These are phyloP conservation scores for Scheffersomyces titani DNA, from an alignment of 1,139 yeast species.

Conservation along the genomic window DNA sequence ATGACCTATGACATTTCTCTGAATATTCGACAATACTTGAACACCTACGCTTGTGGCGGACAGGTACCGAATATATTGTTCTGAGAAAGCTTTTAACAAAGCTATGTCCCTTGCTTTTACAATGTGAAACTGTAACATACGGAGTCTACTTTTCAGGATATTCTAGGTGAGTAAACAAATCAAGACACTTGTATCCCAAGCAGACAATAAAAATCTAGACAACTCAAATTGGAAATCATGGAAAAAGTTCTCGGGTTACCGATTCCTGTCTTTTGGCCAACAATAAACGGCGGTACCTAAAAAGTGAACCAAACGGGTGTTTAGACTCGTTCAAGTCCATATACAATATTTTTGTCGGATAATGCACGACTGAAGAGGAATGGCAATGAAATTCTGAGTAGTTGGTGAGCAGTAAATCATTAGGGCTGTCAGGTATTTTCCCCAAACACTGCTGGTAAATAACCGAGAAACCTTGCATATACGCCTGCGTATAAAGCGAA, in stretches of 20 bases:
- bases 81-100: background rate
- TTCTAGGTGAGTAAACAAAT: too few relatives aligned
- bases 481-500: background rate
- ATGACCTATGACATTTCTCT: background rate
- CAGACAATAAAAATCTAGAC: background rate
- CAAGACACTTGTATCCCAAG: background rate
- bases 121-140: background rate
- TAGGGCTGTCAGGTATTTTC: background rate
- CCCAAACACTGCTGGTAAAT: background rate
- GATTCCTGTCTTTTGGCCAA: background rate
- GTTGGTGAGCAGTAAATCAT: background rate
- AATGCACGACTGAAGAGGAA: background rate
- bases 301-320: background rate
- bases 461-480: background rate
- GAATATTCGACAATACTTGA: background rate
- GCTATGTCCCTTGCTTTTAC: background rate
- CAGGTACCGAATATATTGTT: background rate
- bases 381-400: background rate
- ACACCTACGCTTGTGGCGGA: background rate
- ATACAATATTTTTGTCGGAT: too few relatives aligned
- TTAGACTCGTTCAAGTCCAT: background rate
- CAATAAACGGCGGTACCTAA: background rate
- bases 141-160: background rate
- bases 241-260: background rate
- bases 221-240: background rate